Conservation (phyloP, 2,329 filamentous ascomycete species). For the Furcasterigmium furcatum region DNA sequence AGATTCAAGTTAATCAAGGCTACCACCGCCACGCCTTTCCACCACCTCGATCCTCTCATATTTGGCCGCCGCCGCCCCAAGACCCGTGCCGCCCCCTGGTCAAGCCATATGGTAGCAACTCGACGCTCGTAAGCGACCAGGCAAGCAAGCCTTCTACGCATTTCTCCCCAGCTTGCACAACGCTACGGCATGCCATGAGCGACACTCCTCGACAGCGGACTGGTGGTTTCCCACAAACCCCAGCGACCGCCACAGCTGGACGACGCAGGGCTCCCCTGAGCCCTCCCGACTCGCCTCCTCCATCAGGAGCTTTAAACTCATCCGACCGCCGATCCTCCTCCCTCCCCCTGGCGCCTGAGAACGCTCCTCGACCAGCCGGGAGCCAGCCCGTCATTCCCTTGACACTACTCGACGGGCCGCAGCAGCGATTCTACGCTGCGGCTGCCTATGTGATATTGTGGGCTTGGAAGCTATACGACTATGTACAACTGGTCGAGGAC, state of each 20-base stretch:
- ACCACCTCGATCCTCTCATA: no score
- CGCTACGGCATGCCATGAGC: constrained; percentile 69
- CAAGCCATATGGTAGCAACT: constrained; percentile 4
- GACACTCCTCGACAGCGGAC: constrained; percentile 78
- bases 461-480: constrained; percentile 86
- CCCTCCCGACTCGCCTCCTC: constrained; percentile 16
- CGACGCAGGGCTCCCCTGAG: constrained; percentile 22
- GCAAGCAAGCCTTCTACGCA: neutral
- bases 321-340: constrained; percentile 14
- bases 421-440: constrained; percentile 83
- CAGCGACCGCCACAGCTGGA: constrained; percentile 45
- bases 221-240: constrained; percentile 76
- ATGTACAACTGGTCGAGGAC: constrained; percentile 72
- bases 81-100: constrained; percentile 6
- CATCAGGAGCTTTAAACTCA: constrained; percentile 7
- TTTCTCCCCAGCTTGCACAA: neutral
- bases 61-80: no score
- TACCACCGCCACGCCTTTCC: no score
- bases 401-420: constrained; percentile 80
- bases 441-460: constrained; percentile 74
- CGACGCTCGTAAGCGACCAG: constrained; percentile 4
- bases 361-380: constrained; percentile 19
- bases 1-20: constrained; percentile 9
- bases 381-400: constrained; percentile 72
- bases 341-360: constrained; percentile 47